A percentile compares a stretch with the other conserved stretches of the same genome.
These are phyloP conservation scores for Chytriomyces hyalinus DNA, from an alignment of 192 early-diverging fungal genomes.

Conservation along the genomic window DNA sequence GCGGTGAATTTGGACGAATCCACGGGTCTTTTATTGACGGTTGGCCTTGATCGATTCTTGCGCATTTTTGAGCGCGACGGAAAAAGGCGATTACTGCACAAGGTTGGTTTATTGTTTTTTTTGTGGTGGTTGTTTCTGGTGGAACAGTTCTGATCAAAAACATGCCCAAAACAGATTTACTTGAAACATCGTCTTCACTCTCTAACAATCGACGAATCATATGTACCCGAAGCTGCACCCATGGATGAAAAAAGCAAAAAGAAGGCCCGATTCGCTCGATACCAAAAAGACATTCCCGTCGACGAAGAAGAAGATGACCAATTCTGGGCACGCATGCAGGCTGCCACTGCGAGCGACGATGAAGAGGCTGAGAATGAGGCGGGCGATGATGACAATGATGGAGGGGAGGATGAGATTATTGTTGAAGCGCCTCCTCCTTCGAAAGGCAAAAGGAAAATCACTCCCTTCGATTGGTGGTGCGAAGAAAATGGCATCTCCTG, in stretches of 20 bases:
- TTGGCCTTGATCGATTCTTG: conserved; percentile 77
- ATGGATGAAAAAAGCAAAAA: background rate
- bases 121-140: background rate
- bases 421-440: background rate
- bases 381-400: background rate
- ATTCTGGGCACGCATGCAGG: conserved; percentile 10
- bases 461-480: background rate
- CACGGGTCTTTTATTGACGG: conserved; percentile 54
- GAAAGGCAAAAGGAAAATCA: background rate
- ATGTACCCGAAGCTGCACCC: background rate
- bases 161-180: conserved; percentile 4
- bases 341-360: background rate
- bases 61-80: conserved; percentile 71
- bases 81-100: conserved; percentile 34
- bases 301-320: conserved; percentile 16
- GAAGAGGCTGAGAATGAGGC: conserved; percentile 9
- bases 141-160: background rate
- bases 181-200: conserved; percentile 20
- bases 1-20: background rate
- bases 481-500: background rate
- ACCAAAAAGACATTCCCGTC: background rate
- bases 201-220: background rate
- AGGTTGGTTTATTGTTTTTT: conserved; percentile 28
- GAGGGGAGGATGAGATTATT: background rate
- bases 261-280: background rate